Conservation (phyloP, 2,329 filamentous ascomycete species). For the Monascus ruber region DNA sequence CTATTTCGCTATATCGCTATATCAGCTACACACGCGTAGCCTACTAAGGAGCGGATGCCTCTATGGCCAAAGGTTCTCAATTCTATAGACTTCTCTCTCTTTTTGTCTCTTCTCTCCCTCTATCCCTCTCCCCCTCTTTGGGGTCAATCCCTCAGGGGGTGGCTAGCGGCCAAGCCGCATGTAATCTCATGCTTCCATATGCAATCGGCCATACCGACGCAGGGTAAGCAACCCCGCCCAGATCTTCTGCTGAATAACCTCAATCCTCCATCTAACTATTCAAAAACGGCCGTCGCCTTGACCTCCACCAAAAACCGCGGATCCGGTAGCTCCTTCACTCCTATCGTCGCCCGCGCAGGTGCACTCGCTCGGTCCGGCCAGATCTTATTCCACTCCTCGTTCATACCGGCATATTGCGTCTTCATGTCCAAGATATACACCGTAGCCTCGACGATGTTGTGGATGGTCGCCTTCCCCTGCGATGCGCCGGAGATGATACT, state of each 20-base stretch:
- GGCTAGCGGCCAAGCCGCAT: too few relatives aligned
- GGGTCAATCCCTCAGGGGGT: too few relatives aligned
- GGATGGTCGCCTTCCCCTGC: slow-evolving; percentile 23
- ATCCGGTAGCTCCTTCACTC: slow-evolving; percentile 9
- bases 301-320: slow-evolving; percentile 8
- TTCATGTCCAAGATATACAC: slow-evolving; percentile 35
- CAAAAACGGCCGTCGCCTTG: slow-evolving; percentile 7
- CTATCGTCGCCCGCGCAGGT: slow-evolving; percentile 14
- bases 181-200: too few relatives aligned
- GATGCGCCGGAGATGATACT: slow-evolving; percentile 28
- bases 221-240: too few relatives aligned
- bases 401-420: slow-evolving; percentile 33
- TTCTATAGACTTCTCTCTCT: too few relatives aligned
- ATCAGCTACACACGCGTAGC: too few relatives aligned
- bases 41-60: too few relatives aligned
- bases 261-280: neutral
- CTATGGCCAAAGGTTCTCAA: too few relatives aligned
- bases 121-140: too few relatives aligned
- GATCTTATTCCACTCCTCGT: slow-evolving; percentile 38
- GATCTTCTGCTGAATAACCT: neutral
- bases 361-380: slow-evolving; percentile 26
- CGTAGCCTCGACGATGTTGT: slow-evolving; percentile 30
- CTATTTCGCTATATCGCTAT: too few relatives aligned
- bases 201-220: too few relatives aligned
- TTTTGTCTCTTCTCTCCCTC: too few relatives aligned